Conservation (phyloP, 805 yeast genomes). For the Torulaspora franciscae region DNA sequence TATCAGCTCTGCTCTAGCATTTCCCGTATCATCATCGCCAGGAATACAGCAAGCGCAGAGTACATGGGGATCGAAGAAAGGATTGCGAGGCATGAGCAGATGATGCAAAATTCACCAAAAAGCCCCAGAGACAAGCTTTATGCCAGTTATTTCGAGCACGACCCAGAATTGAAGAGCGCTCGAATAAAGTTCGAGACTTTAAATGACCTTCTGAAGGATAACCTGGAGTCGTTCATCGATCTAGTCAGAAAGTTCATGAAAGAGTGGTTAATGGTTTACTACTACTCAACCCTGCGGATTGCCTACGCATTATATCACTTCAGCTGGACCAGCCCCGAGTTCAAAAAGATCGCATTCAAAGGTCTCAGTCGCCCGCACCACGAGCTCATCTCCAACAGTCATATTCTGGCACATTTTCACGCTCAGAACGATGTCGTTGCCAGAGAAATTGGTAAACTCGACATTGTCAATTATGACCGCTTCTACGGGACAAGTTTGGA, state of each 20-base stretch:
- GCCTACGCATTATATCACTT: conserved; percentile 20
- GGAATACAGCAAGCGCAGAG: conserved; percentile 11
- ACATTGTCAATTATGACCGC: conserved; percentile 1
- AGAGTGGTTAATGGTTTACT: conserved; percentile 22
- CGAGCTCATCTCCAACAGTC: neutral
- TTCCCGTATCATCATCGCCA: conserved; percentile 7
- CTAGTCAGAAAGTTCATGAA: conserved; percentile 13
- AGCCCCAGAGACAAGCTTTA: conserved; percentile 1
- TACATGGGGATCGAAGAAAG: conserved; percentile 10
- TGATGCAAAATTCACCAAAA: conserved; percentile 6
- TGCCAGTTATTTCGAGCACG: conserved; percentile 5
- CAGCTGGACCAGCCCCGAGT: conserved; percentile 18
- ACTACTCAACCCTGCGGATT: conserved; percentile 20
- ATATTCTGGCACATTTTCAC: conserved; percentile 11
- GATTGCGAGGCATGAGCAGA: conserved; percentile 3
- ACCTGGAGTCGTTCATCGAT: conserved; percentile 12
- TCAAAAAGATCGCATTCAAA: conserved; percentile 12
- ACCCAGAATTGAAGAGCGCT: conserved; percentile 13
- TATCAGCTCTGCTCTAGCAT: conserved; percentile 11
- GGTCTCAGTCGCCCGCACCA: neutral
- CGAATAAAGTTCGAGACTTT: conserved; percentile 16
- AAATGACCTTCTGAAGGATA: conserved; percentile 16
- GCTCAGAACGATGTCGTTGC: conserved; percentile 9
- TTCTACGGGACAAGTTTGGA: neutral
- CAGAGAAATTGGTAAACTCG: conserved; percentile 6